Base-by-base conservation (phyloP, 208 protist species). In the Trypanosoma brucei region DNA sequence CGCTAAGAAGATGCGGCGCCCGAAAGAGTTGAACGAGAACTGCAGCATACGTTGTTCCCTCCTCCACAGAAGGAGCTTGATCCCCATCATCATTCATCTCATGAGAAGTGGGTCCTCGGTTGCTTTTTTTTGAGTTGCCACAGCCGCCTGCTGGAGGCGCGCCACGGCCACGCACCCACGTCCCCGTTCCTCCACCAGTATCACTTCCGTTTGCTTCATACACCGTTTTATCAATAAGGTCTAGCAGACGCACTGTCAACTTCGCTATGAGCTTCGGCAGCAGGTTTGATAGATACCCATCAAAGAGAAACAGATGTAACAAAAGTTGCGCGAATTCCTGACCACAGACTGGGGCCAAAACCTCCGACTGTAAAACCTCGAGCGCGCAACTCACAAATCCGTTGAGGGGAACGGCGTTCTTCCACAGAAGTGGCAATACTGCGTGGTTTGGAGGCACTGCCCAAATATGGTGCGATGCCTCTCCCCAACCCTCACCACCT, bases 331-430 rank as follows among this genome's bases (percentile, higher is more conserved):
- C 76, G 62, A 91, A 94, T 48, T 94, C 84, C 2, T 67, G 70
- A 5, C 80, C 88, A 13, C 83, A 69, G 4, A 79, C 74, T 7
- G 73, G 30, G n/a, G 73, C 55, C 0, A 92, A 62, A 37, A 81
- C 73, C 4, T 81, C 70, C 52, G 77, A 84, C 39, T 88, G 72
- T 30, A 94, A 51, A 3, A 91, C 88, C 53, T 91, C 81, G n/a
- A 90, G 55, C 9, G 76, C 70, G 71, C 92, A 83, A 5, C 81
- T 67, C 9, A 60, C 65, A 14, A 94, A 8, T 0, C 69, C 39
- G 39, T 71, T 70, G 3, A 94, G 71, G 9, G 83, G 85, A 2
- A 76, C 73, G 0, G 74, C 75, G 46, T 84, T 77, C 65, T 94
- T 92, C 76, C 81, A 94, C 14, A 90, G 72, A 31, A 94, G 66